Base-by-base conservation (phyloP, 2,329 filamentous ascomycete genomes). In the Emericellopsis cladophorae region DNA sequence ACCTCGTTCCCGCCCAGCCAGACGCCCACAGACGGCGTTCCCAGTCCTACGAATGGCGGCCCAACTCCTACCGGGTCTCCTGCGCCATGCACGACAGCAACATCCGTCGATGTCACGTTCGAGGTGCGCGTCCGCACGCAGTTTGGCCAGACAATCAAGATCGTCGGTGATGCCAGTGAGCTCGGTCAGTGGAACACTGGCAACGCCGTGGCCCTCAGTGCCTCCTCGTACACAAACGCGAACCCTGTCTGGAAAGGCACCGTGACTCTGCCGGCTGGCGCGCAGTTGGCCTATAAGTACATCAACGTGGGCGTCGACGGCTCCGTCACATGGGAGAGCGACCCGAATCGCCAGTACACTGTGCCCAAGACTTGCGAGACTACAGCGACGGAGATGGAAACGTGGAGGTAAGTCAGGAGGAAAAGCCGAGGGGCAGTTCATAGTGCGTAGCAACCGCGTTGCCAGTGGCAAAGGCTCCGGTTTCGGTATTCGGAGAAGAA, bases 231-330 rank as follows among this genome's bases (percentile, higher is more conserved):
- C 53, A 79, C 75, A 0, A 49, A 61, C 2, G 59, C 54, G 29
- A 75, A 81, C 49, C 76, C 73, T 1, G 47, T 82, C 6, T 87
- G 82, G 83, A 67, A 61, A 36, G 66, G 57, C 0, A 71, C 70
- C 0, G 53, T 85, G 23, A 62, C 59, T 2, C 56, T 87, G 14
- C 57, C 65, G 0, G 65, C 74, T 0, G 80, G 79, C 3, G 64
- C 65, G 37, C 59, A 56, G 3, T 62, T 86, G 35, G 51, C 76
- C 60, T 86, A 84, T 57, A 85, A 86, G 62, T 87, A 76, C 53
- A 71, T 86, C 49, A 71, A 74, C 39, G 68, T 80, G 34, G 65
- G 66, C 43, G 51, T 57, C 1, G 68, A 72, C 48, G 74, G 77
- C 0, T 61, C 60, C 0, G 58, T 81, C 8, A 65, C 59, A 3